Conservation (phyloP, 148 eudicot genomes). For the Vaccinium myrtillus region DNA sequence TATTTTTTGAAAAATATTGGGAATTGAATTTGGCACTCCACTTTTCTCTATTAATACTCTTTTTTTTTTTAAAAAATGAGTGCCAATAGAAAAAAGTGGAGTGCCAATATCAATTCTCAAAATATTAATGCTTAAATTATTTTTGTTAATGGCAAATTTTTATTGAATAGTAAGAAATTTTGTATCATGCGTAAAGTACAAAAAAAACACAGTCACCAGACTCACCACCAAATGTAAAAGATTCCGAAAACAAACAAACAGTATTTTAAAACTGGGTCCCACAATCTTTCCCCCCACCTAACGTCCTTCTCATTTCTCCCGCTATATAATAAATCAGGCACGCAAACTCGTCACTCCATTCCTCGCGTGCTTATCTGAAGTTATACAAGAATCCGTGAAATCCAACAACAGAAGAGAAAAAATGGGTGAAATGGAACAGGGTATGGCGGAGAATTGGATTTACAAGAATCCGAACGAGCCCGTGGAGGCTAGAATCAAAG, state of each 20-base stretch:
- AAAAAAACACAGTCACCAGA: background rate
- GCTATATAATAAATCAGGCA: background rate
- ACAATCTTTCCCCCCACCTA: background rate
- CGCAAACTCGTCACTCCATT: background rate
- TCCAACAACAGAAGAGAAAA: background rate
- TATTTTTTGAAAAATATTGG: too few species aligned
- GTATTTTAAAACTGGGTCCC: background rate
- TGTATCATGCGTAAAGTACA: too few species aligned
- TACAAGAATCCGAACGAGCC: conserved; percentile 74
- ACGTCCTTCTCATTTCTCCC: background rate
- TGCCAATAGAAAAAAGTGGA: too few species aligned
- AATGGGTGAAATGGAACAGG: conserved; percentile 19
- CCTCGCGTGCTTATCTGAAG: too few species aligned
- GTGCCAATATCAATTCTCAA: too few species aligned
- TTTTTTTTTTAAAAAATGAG: too few species aligned
- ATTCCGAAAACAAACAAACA: background rate
- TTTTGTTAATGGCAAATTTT: too few species aligned
- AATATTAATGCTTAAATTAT: too few species aligned
- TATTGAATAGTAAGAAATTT: too few species aligned
- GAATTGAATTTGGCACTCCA: too few species aligned
- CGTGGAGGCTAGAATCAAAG: conserved; percentile 63
- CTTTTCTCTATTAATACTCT: too few species aligned
- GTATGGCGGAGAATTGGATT: conserved; percentile 26
- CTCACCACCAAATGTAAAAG: background rate
- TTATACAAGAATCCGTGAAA: too few species aligned